Conservation (phyloP, 2,329 filamentous ascomycete species). For the Mycosphaerella sp. region DNA sequence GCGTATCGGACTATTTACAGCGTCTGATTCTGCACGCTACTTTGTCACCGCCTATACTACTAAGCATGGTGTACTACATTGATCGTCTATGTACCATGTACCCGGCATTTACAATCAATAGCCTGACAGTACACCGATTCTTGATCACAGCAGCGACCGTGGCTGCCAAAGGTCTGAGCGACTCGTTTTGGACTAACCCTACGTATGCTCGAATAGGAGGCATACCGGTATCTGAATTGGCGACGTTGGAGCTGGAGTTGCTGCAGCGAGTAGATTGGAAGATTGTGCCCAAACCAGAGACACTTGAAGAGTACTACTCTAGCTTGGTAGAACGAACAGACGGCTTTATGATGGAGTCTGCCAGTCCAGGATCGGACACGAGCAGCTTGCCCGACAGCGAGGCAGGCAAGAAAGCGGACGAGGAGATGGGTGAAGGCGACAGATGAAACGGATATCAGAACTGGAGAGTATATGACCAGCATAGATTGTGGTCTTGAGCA, state of each 20-base stretch:
- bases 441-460: conserved; percentile 6
- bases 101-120: conserved; percentile 92
- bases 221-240: conserved; percentile 82
- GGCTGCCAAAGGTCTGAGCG: conserved; percentile 89
- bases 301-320: conserved; percentile 86
- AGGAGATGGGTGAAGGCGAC: conserved; percentile 10
- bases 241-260: conserved; percentile 88
- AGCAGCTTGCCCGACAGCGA: conserved; percentile 17
- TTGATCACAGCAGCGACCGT: conserved; percentile 94
- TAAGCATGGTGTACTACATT: conserved; percentile 99
- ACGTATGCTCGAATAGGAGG: conserved; percentile 93
- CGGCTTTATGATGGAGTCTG: conserved; percentile 50
- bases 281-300: conserved; percentile 92
- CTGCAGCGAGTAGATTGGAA: conserved; percentile 90
- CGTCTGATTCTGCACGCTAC: conserved; percentile 91
- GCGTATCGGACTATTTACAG: conserved; percentile 87
- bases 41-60: conserved; percentile 82
- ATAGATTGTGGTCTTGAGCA: background rate
- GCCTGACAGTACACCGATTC: conserved; percentile 92
- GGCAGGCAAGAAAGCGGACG: conserved; percentile 7
- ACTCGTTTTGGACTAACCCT: conserved; percentile 97
- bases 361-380: conserved; percentile 18
- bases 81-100: conserved; percentile 89
- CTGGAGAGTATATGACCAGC: background rate
- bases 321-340: conserved; percentile 68